These are phyloP conservation scores for Tephrocybe sp. DNA, from an alignment of 768 basidiomycete species.

Conservation along the genomic window DNA sequence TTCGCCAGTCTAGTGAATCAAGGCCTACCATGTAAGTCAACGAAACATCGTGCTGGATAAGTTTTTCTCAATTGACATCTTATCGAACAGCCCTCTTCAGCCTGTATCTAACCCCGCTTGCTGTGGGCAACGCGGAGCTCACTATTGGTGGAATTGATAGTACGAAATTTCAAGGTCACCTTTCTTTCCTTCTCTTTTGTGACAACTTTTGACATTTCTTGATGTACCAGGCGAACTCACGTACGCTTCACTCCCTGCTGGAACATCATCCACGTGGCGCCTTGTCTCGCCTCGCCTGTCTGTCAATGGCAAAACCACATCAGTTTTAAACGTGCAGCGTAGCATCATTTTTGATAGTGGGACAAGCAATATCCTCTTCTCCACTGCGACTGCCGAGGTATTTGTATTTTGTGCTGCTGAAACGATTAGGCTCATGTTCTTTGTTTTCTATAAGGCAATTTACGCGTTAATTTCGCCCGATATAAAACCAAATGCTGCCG, in stretches of 20 bases:
- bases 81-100: conserved; percentile 44
- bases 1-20: conserved; percentile 44
- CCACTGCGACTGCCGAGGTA: conserved; percentile 47
- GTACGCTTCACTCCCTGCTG: conserved; percentile 39
- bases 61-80: conserved; percentile 15
- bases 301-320: conserved; percentile 52
- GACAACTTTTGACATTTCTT: background rate
- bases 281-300: conserved; percentile 42
- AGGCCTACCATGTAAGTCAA: conserved; percentile 45
- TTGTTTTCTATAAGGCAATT: conserved; percentile 38
- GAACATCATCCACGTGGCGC: conserved; percentile 39
- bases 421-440: conserved; percentile 8
- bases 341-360: conserved; percentile 57
- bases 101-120: conserved; percentile 45
- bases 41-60: background rate
- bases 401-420: conserved; percentile 4
- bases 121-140: conserved; percentile 48
- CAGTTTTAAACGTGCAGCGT: conserved; percentile 35
- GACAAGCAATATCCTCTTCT: conserved; percentile 53
- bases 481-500: conserved; percentile 48
- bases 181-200: background rate
- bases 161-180: conserved; percentile 46
- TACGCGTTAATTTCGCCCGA: conserved; percentile 57
- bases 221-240: conserved; percentile 33
- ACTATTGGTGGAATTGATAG: conserved; percentile 52